Evolutionary conservation across 2,329 filamentous ascomycete species (phyloP), one percentile per base, ranked within the genome.

Genomic region (Phyllachora maydis): DNA sequence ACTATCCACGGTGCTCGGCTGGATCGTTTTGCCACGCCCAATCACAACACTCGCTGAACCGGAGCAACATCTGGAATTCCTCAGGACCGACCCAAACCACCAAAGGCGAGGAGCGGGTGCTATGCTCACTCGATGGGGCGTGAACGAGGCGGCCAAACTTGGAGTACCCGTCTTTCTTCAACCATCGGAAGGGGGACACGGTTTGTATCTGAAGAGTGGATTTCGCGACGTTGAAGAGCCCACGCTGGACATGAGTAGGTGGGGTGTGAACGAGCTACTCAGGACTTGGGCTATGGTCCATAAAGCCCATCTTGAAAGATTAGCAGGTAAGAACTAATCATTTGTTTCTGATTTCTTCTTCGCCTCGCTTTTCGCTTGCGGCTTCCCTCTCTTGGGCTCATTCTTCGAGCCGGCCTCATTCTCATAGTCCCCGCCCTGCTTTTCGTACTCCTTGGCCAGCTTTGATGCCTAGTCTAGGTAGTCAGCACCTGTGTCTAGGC

Each of bases 371-470:
- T 43, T 42, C 6, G 34, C 31, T 20, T 37, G 26, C 1, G 38
- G 40, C 6, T 28, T 26, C 11, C 40, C 41, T 27, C 33, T 38
- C 28, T 39, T 35, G 1, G 38, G 37, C 27, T 41, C 37, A 14
- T 51, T 51, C 31, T 52, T 51, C 6, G 47, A 51, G 1, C 46
- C 45, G 1, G 47, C 29, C 31, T 48, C 41, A 17, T 52, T 46
- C 33, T 51, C 46, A 23, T 50, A 52, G 1, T 35, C 47, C 4
- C 49, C 47, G 1, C 49, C 49, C 19, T 46, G 43, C 31, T 45
- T 47, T 35, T 52, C 47, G 23, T 52, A 51, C 31, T 51, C 47
- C 26, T 53, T 51, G 3, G 46, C 45, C 4, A 51, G 33, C 30
- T 50, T 51, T 3, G 37, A 32, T 3, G 36, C 42, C 45, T 46